phyloP scores from a whole-genome alignment of 2,329 filamentous ascomycete species.

The Epichloe sp. region DNA sequence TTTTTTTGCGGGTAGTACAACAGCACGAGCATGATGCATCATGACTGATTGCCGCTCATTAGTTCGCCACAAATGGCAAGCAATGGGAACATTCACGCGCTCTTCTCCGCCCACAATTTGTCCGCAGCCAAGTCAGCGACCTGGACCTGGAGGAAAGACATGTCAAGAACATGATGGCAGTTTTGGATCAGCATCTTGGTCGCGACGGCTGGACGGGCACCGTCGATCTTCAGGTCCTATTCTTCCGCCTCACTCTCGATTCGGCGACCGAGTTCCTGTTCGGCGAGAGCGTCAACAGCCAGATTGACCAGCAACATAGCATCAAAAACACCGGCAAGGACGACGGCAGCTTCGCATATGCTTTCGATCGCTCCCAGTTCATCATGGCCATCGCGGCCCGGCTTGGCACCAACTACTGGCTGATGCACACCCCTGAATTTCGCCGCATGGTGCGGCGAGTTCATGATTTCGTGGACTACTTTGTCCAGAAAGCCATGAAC shows the following conservation, averaged over 20 bases:
- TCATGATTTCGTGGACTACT: slow-evolving; percentile 21
- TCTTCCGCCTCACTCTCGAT: slow-evolving; percentile 37
- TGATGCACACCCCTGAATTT: slow-evolving; percentile 51
- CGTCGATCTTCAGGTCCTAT: slow-evolving; percentile 32
- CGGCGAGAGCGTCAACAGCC: slow-evolving; percentile 37
- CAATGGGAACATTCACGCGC: slow-evolving; percentile 24
- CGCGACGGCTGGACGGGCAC: slow-evolving; percentile 16
- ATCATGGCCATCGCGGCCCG: slow-evolving; percentile 20
- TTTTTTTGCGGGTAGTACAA: too few relatives aligned
- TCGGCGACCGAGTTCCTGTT: slow-evolving; percentile 45
- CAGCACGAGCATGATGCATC: too few relatives aligned
- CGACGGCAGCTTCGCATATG: slow-evolving; percentile 15
- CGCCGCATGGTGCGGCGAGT: slow-evolving; percentile 41
- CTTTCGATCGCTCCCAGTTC: slow-evolving; percentile 3
- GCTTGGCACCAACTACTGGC: slow-evolving; percentile 33
- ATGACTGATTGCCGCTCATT: neutral
- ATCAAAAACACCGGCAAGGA: slow-evolving; percentile 6
- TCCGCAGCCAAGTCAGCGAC: slow-evolving; percentile 29
- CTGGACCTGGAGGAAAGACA: slow-evolving; percentile 12
- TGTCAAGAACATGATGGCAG: too few relatives aligned
- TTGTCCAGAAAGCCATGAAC: slow-evolving; percentile 52
- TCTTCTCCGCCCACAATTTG: slow-evolving; percentile 27
- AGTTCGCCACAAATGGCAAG: slow-evolving; percentile 3
- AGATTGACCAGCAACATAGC: slow-evolving; percentile 17
- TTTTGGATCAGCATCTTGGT: slow-evolving; percentile 13